These are phyloP conservation scores for Trametes pubescens DNA, from an alignment of 1,284 basidiomycete genomes.

Conservation along the genomic window DNA sequence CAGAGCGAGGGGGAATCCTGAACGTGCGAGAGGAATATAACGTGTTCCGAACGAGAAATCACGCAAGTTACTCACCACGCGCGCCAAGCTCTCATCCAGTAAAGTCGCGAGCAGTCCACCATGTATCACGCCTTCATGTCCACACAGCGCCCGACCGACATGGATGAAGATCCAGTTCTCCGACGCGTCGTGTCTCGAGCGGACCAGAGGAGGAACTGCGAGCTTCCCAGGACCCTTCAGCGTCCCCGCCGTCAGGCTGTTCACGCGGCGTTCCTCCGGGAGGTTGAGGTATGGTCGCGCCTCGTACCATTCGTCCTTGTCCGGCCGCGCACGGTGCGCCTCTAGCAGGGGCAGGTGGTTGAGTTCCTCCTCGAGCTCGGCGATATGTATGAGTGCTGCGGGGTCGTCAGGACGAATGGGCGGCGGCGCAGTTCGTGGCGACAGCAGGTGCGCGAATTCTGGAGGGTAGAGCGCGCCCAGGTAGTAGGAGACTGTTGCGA, in stretches of 20 bases:
- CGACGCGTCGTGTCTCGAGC: constrained; percentile 78
- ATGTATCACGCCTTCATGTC: constrained; percentile 94
- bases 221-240: constrained; percentile 88
- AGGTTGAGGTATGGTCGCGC: constrained; percentile 77
- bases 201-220: constrained; percentile 78
- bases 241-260: constrained; percentile 87
- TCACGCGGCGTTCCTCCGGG: constrained; percentile 74
- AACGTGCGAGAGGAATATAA: neutral
- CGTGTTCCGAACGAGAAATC: neutral
- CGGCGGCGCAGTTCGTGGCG: constrained; percentile 76
- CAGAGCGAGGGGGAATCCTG: constrained; percentile 1
- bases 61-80: constrained; percentile 67
- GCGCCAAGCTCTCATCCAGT: constrained; percentile 86
- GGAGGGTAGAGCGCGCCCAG: constrained; percentile 74
- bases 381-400: constrained; percentile 66
- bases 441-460: constrained; percentile 65
- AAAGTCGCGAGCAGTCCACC: constrained; percentile 93
- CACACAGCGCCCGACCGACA: constrained; percentile 87
- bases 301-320: constrained; percentile 75
- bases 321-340: constrained; percentile 54
- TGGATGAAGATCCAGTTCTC: constrained; percentile 80
- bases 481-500: constrained; percentile 50
- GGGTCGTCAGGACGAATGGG: constrained; percentile 69
- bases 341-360: constrained; percentile 71
- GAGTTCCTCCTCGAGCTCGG: constrained; percentile 72